phyloP scores from a whole-genome alignment of 305 asterid genomes.

The Plantago coronopus region DNA sequence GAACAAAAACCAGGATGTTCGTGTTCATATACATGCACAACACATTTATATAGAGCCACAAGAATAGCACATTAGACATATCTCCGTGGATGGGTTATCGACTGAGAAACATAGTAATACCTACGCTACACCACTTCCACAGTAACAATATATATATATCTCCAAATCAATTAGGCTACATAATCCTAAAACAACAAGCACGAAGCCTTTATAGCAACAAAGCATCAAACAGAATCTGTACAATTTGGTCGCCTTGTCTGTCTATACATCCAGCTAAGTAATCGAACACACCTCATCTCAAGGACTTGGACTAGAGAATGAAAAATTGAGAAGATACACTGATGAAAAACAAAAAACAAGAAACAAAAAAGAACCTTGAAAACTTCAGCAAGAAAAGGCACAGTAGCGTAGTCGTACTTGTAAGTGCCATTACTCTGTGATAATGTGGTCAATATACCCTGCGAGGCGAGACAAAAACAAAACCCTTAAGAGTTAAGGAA shows the following conservation, averaged over 20 bases:
- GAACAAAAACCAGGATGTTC: neutral
- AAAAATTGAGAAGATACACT: too few relatives aligned
- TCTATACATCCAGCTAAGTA: too few relatives aligned
- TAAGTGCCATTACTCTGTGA: conserved; percentile 88
- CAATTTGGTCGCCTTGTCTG: too few relatives aligned
- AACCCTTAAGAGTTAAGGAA: neutral
- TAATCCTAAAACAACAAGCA: too few relatives aligned
- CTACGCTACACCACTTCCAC: too few relatives aligned
- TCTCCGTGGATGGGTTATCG: neutral
- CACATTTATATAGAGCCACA: conserved; percentile 1
- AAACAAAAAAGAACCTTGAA: conserved; percentile 51
- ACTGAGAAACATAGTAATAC: too few relatives aligned
- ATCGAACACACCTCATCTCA: too few relatives aligned
- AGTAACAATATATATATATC: too few relatives aligned
- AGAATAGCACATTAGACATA: conserved; percentile 5
- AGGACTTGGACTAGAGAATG: too few relatives aligned
- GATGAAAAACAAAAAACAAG: neutral
- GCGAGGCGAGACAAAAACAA: conserved; percentile 26
- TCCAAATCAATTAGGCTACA: too few relatives aligned
- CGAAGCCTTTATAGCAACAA: too few relatives aligned
- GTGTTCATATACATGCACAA: neutral
- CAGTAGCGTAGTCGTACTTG: conserved; percentile 86
- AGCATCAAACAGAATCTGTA: too few relatives aligned
- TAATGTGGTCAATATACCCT: conserved; percentile 89
- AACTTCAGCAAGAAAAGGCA: conserved; percentile 96